Conservation (phyloP, 331 rosid genomes). For the Prunus yedoensis region DNA sequence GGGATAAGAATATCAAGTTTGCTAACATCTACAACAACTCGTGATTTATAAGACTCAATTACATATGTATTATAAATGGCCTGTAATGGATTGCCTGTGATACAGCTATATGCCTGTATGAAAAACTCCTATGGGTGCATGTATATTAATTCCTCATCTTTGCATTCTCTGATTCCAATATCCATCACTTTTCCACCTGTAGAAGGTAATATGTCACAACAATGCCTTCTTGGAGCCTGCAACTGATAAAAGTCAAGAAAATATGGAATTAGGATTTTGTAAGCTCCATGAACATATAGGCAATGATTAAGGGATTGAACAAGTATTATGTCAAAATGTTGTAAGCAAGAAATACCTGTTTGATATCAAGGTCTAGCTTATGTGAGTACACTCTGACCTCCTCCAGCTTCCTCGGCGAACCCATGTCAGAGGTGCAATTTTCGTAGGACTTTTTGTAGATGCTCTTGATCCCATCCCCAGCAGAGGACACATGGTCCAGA, state of each 20-base stretch:
- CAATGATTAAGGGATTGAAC: background rate
- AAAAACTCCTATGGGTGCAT: slow-evolving; percentile 38
- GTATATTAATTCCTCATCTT: slow-evolving; percentile 59
- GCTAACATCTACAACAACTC: background rate
- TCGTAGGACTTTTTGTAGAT: slow-evolving; percentile 46
- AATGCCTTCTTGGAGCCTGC: slow-evolving; percentile 93
- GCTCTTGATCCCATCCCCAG: slow-evolving; percentile 39
- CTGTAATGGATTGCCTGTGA: background rate
- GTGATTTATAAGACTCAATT: background rate
- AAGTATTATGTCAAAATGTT: background rate
- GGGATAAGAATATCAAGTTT: background rate
- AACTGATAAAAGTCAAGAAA: slow-evolving; percentile 45
- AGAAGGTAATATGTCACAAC: slow-evolving; percentile 67
- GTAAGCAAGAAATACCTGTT: slow-evolving; percentile 49
- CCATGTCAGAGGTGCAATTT: slow-evolving; percentile 53
- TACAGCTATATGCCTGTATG: background rate
- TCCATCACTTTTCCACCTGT: slow-evolving; percentile 42
- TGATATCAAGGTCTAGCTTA: slow-evolving; percentile 55
- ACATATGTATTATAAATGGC: background rate
- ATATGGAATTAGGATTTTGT: background rate
- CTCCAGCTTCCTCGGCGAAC: slow-evolving; percentile 51
- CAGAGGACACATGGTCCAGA: slow-evolving; percentile 41
- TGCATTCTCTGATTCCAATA: slow-evolving; percentile 76
- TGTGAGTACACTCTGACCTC: slow-evolving; percentile 56
- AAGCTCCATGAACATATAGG: background rate